Evolutionary conservation across 306 rosid genomes (phyloP), one percentile per base, ranked within the genome.

Genomic region (Quercus engelmannii): DNA sequence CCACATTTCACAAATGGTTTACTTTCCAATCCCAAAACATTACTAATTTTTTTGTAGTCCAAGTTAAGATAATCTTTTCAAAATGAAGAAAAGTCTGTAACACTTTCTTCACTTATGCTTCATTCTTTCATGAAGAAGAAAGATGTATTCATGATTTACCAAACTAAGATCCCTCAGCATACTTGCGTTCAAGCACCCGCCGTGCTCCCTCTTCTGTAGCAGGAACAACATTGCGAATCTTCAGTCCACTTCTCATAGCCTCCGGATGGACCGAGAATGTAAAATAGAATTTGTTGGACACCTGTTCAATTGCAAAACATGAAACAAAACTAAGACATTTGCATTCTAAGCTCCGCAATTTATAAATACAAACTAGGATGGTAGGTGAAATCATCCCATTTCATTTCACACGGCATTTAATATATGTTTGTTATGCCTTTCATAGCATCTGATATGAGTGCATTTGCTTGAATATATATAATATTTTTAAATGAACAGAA

Each of bases 241-340:
- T 89, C 79, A 85, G 69, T 10, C 98, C 94, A 70, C 84, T 86
- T 75, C 81, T 86, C 57, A 85, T 56, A 65, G 91, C 88, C 76
- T 82, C 92, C 1, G 89, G 86, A 58, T 57, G 83, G 65, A 86
- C 87, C 43, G 91, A 85, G 82, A 91, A 93, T 12, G 98, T 90
- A 86, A 93, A 83, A 88, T 93, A 93, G 86, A 93, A 91, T 85
- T 90, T 93, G 85, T 93, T 93, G 77, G 98, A 93, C 65, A 93
- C 91, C 98, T 91, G 87, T 74, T 52, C 63, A 55, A 71, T 68
- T n/a, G 49, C 75, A 64, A 67, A 75, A 25, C 74, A 70, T 9
- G 35, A 62, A 73, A 19, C 83, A 33, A 30, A 52, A 21, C 51
- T 21, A 85, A 77, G 56, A 67, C 8, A 46, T 25, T 41, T 20